phyloP scores from a whole-genome alignment of 1,284 basidiomycete species.

The Apiotrichum gracile region DNA sequence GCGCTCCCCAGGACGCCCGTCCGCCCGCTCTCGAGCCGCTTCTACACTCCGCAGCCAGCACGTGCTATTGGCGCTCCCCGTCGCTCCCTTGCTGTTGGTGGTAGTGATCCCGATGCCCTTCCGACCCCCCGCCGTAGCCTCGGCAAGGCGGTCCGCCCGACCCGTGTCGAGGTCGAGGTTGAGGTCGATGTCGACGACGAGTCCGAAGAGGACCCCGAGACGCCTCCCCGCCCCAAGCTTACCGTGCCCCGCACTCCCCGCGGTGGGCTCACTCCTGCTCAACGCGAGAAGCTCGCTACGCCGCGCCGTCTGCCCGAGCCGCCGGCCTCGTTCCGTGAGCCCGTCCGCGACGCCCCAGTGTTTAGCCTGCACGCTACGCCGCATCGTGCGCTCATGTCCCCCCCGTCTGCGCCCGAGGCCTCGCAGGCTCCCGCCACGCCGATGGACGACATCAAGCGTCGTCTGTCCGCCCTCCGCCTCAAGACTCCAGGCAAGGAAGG shows the following conservation, averaged over 20 bases:
- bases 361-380: conserved; percentile 20
- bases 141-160: not conserved
- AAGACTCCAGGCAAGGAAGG: not conserved
- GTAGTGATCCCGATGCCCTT: no score
- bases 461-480: conserved; percentile 23
- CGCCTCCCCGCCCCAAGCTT: not conserved
- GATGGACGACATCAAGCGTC: conserved; percentile 29
- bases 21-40: not conserved
- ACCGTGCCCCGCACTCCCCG: not conserved
- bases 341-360: conserved; percentile 10
- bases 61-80: not conserved
- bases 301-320: conserved; percentile 36
- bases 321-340: conserved; percentile 27
- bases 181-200: conserved; percentile 3
- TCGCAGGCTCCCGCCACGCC: conserved; percentile 22
- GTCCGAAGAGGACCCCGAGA: conserved; percentile 9
- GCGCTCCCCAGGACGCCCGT: not conserved
- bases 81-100: not conserved
- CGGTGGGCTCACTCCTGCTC: conserved; percentile 2
- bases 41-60: not conserved
- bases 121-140: not conserved
- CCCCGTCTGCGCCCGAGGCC: not conserved
- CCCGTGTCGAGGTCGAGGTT: not conserved
- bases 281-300: conserved; percentile 25
- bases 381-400: conserved; percentile 24